Evolutionary conservation across 1,139 yeast genomes (phyloP).

Genomic region (Geotrichum klebahnii): DNA sequence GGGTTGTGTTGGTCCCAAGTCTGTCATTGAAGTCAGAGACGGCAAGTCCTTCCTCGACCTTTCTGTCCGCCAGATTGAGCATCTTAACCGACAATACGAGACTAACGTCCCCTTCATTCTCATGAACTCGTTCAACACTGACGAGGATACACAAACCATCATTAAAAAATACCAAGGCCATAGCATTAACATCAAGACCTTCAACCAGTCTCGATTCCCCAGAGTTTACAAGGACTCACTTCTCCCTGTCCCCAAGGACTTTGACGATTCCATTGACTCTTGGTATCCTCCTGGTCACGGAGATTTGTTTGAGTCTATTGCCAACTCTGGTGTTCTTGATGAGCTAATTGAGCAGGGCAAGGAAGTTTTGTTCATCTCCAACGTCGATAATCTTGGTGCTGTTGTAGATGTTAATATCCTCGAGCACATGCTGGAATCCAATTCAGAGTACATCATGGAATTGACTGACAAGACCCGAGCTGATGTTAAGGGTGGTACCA

Average conservation of each 20-base stretch:
- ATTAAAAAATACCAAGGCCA: conserved; percentile 96
- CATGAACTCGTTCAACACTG: conserved; percentile 98
- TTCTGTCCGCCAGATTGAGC: conserved; percentile 93
- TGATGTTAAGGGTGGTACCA: conserved; percentile 98
- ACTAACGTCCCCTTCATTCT: conserved; percentile 91
- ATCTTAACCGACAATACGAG: conserved; percentile 82
- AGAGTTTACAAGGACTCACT: conserved; percentile 91
- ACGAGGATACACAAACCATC: conserved; percentile 89
- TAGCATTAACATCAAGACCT: conserved; percentile 89
- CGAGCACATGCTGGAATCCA: conserved; percentile 87
- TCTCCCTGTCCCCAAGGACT: conserved; percentile 82
- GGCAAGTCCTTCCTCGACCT: conserved; percentile 95
- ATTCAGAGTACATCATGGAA: conserved; percentile 95
- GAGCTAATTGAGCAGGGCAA: conserved; percentile 87
- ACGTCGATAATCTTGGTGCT: conserved; percentile 97
- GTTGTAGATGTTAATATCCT: conserved; percentile 89
- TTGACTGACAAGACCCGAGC: conserved; percentile 98
- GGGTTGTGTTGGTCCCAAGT: conserved; percentile 99
- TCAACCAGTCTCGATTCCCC: conserved; percentile 95
- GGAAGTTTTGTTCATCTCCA: conserved; percentile 90
- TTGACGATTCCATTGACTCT: conserved; percentile 68
- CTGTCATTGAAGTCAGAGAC: conserved; percentile 96
- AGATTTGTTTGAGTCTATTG: conserved; percentile 86
- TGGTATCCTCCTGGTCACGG: conserved; percentile 99
- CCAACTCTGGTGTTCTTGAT: conserved; percentile 88